Conservation (phyloP, 345 rosid species). For the Erysimum cheiranthoides region DNA sequence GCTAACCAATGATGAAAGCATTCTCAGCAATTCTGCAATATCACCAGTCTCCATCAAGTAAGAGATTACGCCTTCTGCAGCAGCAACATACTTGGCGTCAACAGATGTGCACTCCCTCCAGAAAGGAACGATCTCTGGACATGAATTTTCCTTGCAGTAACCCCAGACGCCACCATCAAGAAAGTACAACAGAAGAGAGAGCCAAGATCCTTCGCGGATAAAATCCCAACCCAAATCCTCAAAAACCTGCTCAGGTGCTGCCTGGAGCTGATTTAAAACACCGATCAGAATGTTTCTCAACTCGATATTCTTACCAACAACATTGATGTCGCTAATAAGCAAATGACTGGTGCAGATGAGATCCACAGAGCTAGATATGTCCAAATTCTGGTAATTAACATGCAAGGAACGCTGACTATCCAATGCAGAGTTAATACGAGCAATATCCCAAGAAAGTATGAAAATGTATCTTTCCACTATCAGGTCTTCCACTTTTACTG, state of each 20-base stretch:
- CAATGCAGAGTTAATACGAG: conserved; percentile 46
- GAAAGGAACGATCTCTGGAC: conserved; percentile 54
- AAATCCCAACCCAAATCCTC: conserved; percentile 85
- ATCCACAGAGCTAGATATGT: conserved; percentile 52
- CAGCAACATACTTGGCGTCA: conserved; percentile 53
- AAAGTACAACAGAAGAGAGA: conserved; percentile 70
- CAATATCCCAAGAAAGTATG: conserved; percentile 81
- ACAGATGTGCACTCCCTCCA: conserved; percentile 57
- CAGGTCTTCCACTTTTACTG: conserved; percentile 75
- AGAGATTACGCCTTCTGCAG: conserved; percentile 66
- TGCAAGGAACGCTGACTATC: conserved; percentile 50
- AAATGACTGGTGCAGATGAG: conserved; percentile 68
- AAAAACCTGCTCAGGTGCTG: conserved; percentile 50
- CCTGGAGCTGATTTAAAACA: conserved; percentile 57
- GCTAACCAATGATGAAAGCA: conserved; percentile 67
- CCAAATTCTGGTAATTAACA: conserved; percentile 53
- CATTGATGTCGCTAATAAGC: conserved; percentile 54
- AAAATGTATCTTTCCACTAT: conserved; percentile 89
- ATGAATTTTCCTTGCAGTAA: conserved; percentile 54
- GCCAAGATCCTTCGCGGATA: conserved; percentile 77
- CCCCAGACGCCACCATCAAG: conserved; percentile 66
- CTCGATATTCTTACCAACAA: conserved; percentile 49
- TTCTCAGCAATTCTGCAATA: conserved; percentile 54
- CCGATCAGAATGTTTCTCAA: conserved; percentile 54
- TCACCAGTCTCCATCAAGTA: conserved; percentile 61